A percentile compares a stretch with the other conserved stretches of the same genome.
Evolutionary conservation across 208 protist species (phyloP).

Genomic region (Trypanosoma cruzi): DNA sequence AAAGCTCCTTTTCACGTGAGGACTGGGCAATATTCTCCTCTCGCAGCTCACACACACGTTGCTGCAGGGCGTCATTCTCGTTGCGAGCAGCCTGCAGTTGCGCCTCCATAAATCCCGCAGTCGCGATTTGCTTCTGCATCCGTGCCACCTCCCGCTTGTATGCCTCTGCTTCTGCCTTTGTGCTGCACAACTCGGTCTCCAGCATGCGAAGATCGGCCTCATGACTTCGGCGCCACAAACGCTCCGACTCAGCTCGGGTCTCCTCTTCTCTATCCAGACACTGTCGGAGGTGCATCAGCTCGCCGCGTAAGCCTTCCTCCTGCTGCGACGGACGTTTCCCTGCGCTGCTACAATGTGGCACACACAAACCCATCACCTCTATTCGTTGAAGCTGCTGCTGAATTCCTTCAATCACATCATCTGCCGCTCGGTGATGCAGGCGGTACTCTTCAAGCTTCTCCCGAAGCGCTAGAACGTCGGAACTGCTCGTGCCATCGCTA

Average conservation of each 20-base stretch:
- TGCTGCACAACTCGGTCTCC: constrained; percentile 2
- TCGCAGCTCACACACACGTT: constrained; percentile 57
- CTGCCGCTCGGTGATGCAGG: background rate
- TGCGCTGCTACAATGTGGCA: background rate
- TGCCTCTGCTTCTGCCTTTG: constrained; percentile 11
- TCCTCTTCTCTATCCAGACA: constrained; percentile 60
- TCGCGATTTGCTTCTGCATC: constrained; percentile 49
- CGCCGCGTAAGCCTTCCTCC: constrained; percentile 37
- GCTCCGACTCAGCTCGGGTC: constrained; percentile 42
- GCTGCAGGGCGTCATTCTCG: constrained; percentile 55
- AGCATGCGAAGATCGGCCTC: constrained; percentile 24
- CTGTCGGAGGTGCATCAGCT: constrained; percentile 58
- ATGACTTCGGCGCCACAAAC: constrained; percentile 48
- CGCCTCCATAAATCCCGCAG: constrained; percentile 45
- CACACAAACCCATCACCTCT: background rate
- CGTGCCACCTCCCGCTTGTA: constrained; percentile 37
- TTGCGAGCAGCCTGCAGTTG: constrained; percentile 48
- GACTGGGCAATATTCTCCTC: constrained; percentile 47
- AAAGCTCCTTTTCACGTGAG: constrained; percentile 46
- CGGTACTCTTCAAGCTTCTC: background rate
- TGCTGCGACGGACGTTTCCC: background rate
- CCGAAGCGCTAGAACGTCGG: background rate
- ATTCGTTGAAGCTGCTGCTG: background rate
- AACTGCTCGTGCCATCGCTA: background rate
- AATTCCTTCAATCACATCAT: background rate